phyloP scores from a whole-genome alignment of 2,329 filamentous ascomycete genomes.

The Chaetomiaceae sp. region DNA sequence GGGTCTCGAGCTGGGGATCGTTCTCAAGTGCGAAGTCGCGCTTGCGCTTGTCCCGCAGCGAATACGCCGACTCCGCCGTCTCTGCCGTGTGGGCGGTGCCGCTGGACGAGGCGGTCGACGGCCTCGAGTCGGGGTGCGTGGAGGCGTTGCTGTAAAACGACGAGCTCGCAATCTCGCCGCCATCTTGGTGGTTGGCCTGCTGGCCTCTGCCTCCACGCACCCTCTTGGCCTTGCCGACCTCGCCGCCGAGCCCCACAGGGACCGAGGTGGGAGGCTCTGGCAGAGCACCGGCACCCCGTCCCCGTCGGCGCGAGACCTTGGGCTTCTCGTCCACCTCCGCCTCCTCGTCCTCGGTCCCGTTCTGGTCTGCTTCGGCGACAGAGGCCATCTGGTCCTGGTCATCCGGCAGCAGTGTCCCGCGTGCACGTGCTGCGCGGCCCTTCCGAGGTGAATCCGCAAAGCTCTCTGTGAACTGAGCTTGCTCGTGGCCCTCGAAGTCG shows the following conservation, averaged over 20 bases:
- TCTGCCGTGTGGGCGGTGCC: constrained; percentile 36
- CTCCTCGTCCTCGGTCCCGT: constrained; percentile 20
- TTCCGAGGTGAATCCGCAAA: constrained; percentile 18
- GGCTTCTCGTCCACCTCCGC: constrained; percentile 11
- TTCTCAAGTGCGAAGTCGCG: constrained; percentile 49
- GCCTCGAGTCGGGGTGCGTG: constrained; percentile 43
- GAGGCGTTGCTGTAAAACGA: constrained; percentile 27
- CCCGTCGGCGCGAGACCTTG: constrained; percentile 22
- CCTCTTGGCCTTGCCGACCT: constrained; percentile 19
- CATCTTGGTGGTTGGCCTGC: constrained; percentile 2
- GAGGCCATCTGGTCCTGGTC: constrained; percentile 13
- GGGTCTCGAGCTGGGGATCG: constrained; percentile 36
- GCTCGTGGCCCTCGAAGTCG: constrained; percentile 7
- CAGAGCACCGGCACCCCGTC: constrained; percentile 11
- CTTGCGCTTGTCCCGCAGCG: constrained; percentile 51
- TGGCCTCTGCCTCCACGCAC: constrained; percentile 16
- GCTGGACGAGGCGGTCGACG: constrained; percentile 47
- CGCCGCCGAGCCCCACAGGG: constrained; percentile 3
- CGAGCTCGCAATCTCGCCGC: constrained; percentile 24
- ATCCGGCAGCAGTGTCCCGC: constrained; percentile 10
- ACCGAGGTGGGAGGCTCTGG: constrained; percentile 21
- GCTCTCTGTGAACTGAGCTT: constrained; percentile 9
- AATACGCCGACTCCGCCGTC: constrained; percentile 47
- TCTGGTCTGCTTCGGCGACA: constrained; percentile 12
- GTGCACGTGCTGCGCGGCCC: constrained; percentile 19